A percentile compares a stretch with the other conserved stretches of the same genome.
Evolutionary conservation across 1,139 yeast genomes (phyloP).

Genomic region (Nakaseomyces nivariensis): DNA sequence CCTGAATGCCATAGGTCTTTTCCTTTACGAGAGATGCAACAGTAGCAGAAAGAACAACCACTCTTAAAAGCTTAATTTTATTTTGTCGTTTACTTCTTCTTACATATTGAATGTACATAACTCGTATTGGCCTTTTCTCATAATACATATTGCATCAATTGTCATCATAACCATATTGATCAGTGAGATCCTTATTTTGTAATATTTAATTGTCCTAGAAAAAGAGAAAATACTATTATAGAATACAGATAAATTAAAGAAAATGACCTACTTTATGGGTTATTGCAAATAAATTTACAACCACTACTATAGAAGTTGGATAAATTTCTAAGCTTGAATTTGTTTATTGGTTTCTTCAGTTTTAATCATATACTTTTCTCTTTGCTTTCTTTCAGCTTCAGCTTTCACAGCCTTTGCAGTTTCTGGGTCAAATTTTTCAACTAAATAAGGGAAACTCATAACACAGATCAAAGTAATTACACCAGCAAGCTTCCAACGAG

Average conservation of each 20-base stretch:
- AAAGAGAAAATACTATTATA: too few species aligned
- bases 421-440: constrained; percentile 34
- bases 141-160: background rate
- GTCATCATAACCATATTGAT: background rate
- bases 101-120: too few species aligned
- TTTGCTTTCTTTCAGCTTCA: constrained; percentile 23
- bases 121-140: too few species aligned
- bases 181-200: too few species aligned
- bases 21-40: constrained; percentile 23
- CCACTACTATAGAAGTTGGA: too few species aligned
- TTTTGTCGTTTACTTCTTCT: too few species aligned
- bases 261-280: background rate
- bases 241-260: too few species aligned
- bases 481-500: constrained; percentile 31
- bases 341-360: background rate
- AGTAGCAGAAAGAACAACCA: constrained; percentile 6
- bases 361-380: constrained; percentile 18
- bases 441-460: constrained; percentile 26
- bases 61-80: background rate
- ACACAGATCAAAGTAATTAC: constrained; percentile 22
- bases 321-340: background rate
- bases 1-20: constrained; percentile 23
- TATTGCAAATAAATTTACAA: too few species aligned
- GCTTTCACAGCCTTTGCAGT: constrained; percentile 29
- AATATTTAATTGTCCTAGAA: too few species aligned